phyloP scores from a whole-genome alignment of 768 basidiomycete species.

The Suillus discolor region DNA sequence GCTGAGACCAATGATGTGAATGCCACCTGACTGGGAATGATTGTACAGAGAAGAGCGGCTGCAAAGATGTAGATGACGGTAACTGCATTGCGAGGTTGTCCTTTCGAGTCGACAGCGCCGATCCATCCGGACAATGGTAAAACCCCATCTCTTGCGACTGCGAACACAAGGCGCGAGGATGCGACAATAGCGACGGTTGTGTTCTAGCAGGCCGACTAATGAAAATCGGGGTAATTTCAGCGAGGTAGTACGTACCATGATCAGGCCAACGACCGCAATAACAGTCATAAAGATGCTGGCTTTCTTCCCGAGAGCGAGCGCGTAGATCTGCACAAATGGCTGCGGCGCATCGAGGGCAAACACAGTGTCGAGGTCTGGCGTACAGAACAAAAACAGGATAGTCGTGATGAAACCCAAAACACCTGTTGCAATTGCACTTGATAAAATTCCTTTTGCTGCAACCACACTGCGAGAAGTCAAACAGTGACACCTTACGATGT shows the following conservation, averaged over 20 bases:
- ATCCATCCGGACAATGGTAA: constrained; percentile 86
- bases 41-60: constrained; percentile 77
- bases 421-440: constrained; percentile 76
- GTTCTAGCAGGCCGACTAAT: constrained; percentile 49
- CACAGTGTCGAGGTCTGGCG: constrained; percentile 73
- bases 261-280: constrained; percentile 81
- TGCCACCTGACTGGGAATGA: constrained; percentile 87
- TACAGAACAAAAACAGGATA: constrained; percentile 84
- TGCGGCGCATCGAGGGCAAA: constrained; percentile 84
- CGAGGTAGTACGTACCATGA: constrained; percentile 57
- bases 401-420: constrained; percentile 76
- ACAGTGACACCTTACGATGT: neutral
- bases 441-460: constrained; percentile 83
- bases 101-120: constrained; percentile 64
- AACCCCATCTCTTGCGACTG: constrained; percentile 93
- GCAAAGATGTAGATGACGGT: constrained; percentile 86
- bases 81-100: constrained; percentile 84
- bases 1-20: constrained; percentile 91
- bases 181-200: constrained; percentile 89
- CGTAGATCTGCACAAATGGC: constrained; percentile 89
- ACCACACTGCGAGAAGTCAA: constrained; percentile 50
- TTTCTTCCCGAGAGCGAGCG: constrained; percentile 77
- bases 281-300: constrained; percentile 87
- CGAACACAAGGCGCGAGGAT: constrained; percentile 85
- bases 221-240: neutral